These are phyloP conservation scores for Zhuliangozyma blackwelliae DNA, from an alignment of 1,139 yeast species.

Conservation along the genomic window DNA sequence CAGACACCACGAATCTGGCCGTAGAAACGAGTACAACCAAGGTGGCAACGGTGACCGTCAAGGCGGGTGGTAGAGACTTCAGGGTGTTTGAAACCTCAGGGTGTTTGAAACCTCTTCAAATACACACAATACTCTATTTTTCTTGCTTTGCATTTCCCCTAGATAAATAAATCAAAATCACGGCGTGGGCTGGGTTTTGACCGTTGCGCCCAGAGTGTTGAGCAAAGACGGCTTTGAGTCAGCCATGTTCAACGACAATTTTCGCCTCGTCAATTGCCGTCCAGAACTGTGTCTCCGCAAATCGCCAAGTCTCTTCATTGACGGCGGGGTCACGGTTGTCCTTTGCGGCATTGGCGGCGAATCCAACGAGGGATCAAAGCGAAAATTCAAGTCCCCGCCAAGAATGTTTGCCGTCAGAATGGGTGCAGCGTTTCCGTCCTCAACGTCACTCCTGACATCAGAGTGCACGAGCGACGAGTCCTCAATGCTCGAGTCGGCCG, in stretches of 20 bases:
- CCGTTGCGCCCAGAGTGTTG: constrained; percentile 36
- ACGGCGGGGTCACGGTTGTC: neutral
- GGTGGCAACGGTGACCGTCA: constrained; percentile 17
- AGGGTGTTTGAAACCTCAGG: too few species aligned
- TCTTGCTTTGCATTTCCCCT: neutral
- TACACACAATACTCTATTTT: too few species aligned
- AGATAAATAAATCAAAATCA: too few species aligned
- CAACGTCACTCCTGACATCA: constrained; percentile 2
- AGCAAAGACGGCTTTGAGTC: constrained; percentile 24
- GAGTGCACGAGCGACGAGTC: constrained; percentile 6
- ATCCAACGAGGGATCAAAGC: constrained; percentile 26
- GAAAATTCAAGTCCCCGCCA: constrained; percentile 22
- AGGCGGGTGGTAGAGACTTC: constrained; percentile 7
- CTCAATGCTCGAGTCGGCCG: constrained; percentile 10
- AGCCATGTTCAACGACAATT: constrained; percentile 7
- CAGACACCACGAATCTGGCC: constrained; percentile 11
- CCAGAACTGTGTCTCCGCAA: constrained; percentile 2
- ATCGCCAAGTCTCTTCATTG: constrained; percentile 1
- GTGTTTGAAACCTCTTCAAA: too few species aligned
- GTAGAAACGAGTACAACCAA: constrained; percentile 11
- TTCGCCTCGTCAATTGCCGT: constrained; percentile 14
- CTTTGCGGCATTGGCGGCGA: constrained; percentile 18
- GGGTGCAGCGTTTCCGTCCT: constrained; percentile 2
- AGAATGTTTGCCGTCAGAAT: constrained; percentile 5
- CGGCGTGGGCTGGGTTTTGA: too few species aligned